Percentiles rank a stretch among this genome's conserved stretches.
Conservation (phyloP, 2,329 filamentous ascomycete genomes). For the Claviceps arundinis region DNA sequence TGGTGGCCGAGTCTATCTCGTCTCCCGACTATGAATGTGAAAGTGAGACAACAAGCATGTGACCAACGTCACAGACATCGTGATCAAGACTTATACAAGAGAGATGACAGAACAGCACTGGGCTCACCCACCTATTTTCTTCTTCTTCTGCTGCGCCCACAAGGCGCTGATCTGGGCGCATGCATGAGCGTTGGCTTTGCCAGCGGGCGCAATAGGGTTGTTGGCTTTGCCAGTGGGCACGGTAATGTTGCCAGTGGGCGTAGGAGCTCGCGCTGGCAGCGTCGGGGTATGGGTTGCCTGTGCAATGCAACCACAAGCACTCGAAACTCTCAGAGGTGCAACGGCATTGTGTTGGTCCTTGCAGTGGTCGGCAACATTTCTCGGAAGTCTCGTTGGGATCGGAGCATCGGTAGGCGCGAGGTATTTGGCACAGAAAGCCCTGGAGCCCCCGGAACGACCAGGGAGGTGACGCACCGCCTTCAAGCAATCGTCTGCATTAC, state of each 20-base stretch:
- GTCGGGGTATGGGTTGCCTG: too few relatives aligned
- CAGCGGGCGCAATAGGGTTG: conserved; percentile 2
- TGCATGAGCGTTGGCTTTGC: conserved; percentile 2
- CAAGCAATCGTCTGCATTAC: conserved; percentile 25
- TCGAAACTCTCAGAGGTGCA: background rate
- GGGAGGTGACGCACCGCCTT: conserved; percentile 9
- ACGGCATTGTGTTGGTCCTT: background rate
- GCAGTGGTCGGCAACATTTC: background rate
- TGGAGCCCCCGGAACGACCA: background rate
- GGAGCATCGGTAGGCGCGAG: too few relatives aligned
- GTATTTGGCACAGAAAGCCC: background rate
- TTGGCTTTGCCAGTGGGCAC: too few relatives aligned
- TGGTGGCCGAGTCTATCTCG: too few relatives aligned
- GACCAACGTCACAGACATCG: too few relatives aligned
- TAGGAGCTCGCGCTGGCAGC: too few relatives aligned
- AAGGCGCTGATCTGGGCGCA: conserved; percentile 8
- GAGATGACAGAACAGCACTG: background rate
- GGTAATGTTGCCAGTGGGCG: too few relatives aligned
- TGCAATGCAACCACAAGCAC: background rate
- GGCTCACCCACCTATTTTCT: background rate
- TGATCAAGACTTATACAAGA: too few relatives aligned
- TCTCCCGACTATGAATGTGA: too few relatives aligned
- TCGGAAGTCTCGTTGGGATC: conserved; percentile 10
- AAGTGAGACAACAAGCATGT: too few relatives aligned
- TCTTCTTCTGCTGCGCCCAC: conserved; percentile 6